phyloP scores from a whole-genome alignment of 179 eudicot genomes.

The Sideroxylon spinosum region DNA sequence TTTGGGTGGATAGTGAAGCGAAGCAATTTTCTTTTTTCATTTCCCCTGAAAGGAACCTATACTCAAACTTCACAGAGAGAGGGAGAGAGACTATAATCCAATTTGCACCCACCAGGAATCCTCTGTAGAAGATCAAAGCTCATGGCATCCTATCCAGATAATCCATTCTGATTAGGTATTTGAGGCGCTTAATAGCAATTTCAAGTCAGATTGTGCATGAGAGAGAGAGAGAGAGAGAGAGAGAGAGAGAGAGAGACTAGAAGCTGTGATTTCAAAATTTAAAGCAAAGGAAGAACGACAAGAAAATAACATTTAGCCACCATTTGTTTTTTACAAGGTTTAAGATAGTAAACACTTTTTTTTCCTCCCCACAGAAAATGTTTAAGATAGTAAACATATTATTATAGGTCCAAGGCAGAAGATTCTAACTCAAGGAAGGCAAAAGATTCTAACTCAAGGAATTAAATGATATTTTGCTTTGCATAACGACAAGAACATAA shows the following conservation, averaged over 20 bases:
- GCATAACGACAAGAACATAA: neutral
- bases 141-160: neutral
- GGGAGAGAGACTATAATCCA: neutral
- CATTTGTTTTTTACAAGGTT: neutral
- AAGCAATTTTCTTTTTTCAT: neutral
- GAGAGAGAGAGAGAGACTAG: no score
- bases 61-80: neutral
- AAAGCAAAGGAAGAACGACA: neutral
- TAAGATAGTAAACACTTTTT: neutral
- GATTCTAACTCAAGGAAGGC: no score
- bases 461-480: no score
- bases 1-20: neutral
- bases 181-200: neutral
- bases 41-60: neutral
- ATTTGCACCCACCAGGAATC: neutral
- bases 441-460: no score
- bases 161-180: neutral
- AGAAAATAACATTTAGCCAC: neutral
- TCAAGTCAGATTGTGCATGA: neutral
- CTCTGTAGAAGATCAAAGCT: conserved; percentile 10
- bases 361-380: no score
- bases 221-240: no score
- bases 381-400: neutral
- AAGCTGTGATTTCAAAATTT: neutral
- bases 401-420: neutral